Evolutionary conservation across 257 asterid species (phyloP), one percentile per base, ranked within the genome.

Genomic region (Thymus mandschuricus): DNA sequence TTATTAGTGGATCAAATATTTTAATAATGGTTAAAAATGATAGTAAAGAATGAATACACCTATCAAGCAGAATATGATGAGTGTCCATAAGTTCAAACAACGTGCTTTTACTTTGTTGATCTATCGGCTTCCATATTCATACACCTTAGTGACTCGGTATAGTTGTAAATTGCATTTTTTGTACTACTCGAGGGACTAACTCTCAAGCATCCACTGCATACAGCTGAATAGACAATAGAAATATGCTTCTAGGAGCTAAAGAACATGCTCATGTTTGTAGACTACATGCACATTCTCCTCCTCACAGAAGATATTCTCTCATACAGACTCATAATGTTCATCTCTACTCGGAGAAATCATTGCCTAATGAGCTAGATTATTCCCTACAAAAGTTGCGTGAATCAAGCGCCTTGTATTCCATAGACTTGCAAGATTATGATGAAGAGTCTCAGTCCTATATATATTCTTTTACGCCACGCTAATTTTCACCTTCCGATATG

Each of bases 391-490:
- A 35, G 69, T 27, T 69, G 81, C 76, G 79, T 69, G 71, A 56
- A 62, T 71, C 79, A 75, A 68, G 81, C 75, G 38, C 68, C 8
- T 64, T 61, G 62, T 63, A 34, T 66, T 61, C 71, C 68, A 45
- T 44, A 70, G 52, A 70, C 49, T 71, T 69, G 77, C 61, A 70
- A 73, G 81, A 72, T 75, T 78, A 75, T 83, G 80, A 83, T 78
- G 80, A 77, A 75, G 69, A 67, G 72, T 52, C 70, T 69, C 9
- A 33, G 30, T 68, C 73, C 50, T 65, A 46, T 40, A 73, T 64
- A 40, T 33, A 73, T 50, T 62, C 88, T 79, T 81, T 69, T 80
- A 81, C 81, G 82, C 79, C 77, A 84, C 84, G 86, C 76, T 71
- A 44, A 67, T 72, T 33, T 70, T 58, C 66, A 80, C 75, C 79